These are phyloP conservation scores for Fraxinus paxiana DNA, from an alignment of 305 asterid genomes.

Conservation along the genomic window DNA sequence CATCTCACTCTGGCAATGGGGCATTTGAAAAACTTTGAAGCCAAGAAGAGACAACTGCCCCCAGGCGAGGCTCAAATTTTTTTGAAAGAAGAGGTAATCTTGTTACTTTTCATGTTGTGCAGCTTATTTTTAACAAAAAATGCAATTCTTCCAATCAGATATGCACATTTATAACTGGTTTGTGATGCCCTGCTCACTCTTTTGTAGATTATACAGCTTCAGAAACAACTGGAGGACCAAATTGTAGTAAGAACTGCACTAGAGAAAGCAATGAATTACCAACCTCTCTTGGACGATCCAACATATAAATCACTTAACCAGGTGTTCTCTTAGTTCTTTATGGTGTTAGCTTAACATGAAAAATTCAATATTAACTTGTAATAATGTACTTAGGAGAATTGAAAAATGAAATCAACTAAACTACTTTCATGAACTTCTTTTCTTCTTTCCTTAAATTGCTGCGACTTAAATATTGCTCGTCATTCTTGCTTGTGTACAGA, in stretches of 20 bases:
- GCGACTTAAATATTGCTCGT: not conserved
- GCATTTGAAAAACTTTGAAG: constrained; percentile 34
- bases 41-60: constrained; percentile 52
- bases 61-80: constrained; percentile 37
- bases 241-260: constrained; percentile 43
- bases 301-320: constrained; percentile 45
- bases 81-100: constrained; percentile 54
- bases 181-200: not conserved
- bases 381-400: not conserved
- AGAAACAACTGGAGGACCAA: constrained; percentile 56
- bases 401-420: not conserved
- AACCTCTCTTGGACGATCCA: constrained; percentile 47
- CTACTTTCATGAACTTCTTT: not conserved
- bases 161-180: not conserved
- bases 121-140: not conserved
- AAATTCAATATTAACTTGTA: not conserved
- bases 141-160: not conserved
- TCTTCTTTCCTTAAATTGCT: not conserved
- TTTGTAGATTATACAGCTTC: constrained; percentile 54
- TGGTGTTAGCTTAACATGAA: not conserved
- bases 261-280: constrained; percentile 48
- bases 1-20: constrained; percentile 29
- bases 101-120: not conserved
- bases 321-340: constrained; percentile 28
- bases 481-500: constrained; percentile 33